Conservation (phyloP, 495 filamentous ascomycete genomes). For the Penicillium paxilli region DNA sequence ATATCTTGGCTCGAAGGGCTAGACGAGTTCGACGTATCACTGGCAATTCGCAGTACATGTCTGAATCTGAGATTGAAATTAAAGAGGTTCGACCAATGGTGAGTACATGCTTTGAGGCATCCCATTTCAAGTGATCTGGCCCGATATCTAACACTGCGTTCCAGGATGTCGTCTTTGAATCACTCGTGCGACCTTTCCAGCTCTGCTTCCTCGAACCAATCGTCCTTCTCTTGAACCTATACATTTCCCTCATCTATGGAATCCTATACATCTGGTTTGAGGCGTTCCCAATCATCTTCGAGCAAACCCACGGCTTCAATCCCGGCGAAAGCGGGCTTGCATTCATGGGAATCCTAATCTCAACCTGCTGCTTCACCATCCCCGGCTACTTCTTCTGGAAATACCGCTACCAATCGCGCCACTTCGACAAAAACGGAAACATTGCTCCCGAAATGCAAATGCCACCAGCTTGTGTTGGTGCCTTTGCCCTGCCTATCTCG, state of each 20-base stretch:
- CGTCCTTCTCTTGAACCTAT: conserved; percentile 52
- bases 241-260: conserved; percentile 53
- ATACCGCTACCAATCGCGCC: conserved; percentile 32
- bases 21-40: conserved; percentile 45
- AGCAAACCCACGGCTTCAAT: conserved; percentile 48
- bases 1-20: conserved; percentile 57
- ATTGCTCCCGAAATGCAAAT: conserved; percentile 48
- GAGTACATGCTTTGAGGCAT: background rate
- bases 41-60: conserved; percentile 28
- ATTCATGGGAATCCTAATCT: conserved; percentile 51
- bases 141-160: background rate
- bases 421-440: conserved; percentile 39
- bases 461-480: conserved; percentile 46
- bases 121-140: background rate
- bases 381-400: conserved; percentile 49
- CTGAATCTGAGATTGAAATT: conserved; percentile 43
- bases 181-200: conserved; percentile 43
- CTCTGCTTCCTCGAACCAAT: conserved; percentile 50
- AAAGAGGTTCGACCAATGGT: conserved; percentile 25
- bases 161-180: conserved; percentile 33
- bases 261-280: conserved; percentile 61
- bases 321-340: conserved; percentile 46
- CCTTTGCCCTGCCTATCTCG: conserved; percentile 48
- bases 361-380: conserved; percentile 35
- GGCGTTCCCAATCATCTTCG: conserved; percentile 55